Base-by-base conservation (phyloP, 2,329 filamentous ascomycete genomes). In the Fusarium beomiforme region DNA sequence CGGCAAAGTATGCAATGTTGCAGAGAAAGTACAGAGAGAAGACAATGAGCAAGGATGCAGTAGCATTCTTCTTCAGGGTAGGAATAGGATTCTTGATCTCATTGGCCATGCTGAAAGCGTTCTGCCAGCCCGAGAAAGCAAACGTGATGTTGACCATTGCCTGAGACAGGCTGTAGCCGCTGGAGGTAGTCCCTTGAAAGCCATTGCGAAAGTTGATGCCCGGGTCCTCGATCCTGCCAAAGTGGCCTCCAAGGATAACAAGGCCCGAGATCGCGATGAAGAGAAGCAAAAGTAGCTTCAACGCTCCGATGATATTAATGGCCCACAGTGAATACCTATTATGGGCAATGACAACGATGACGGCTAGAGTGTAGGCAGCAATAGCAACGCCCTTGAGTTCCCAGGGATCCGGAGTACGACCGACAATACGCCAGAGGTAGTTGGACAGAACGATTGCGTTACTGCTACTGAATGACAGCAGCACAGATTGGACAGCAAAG, bases 361-460 rank as follows among this genome's bases (percentile, higher is more conserved):
- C 82, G 11, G 89, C 89, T 0, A 90, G 72, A 0, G 87, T 90
- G 72, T 92, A 92, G 1, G 85, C 87, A 2, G 88, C 90, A 37
- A 92, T 80, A 0, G 91, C 91, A 6, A 92, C 86, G 2, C 90
- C 91, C 75, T 92, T 92, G 54, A 87, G 77, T 72, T 92, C 82
- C 91, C 90, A 93, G n/a, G 82, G 80, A 0, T 85, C 85, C 0
- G 88, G 86, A 0, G 77, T 79, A 2, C 81, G 77, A 1, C 84
- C 86, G 2, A 82, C 85, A 36, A 89, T 88, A 16, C 84, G 83
- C 78, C 88, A 93, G 0, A 92, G 77, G 69, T 93, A 93, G 42
- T 87, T 82, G 0, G 90, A 87, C 31, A 92, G 77, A 0, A 92
- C 89, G 84, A 11, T 19, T 0, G 89, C 85, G 76, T 92, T 92